Base-by-base conservation (phyloP, 108 stramenopile genomes). In the Cyclostephanos invisitatus region DNA sequence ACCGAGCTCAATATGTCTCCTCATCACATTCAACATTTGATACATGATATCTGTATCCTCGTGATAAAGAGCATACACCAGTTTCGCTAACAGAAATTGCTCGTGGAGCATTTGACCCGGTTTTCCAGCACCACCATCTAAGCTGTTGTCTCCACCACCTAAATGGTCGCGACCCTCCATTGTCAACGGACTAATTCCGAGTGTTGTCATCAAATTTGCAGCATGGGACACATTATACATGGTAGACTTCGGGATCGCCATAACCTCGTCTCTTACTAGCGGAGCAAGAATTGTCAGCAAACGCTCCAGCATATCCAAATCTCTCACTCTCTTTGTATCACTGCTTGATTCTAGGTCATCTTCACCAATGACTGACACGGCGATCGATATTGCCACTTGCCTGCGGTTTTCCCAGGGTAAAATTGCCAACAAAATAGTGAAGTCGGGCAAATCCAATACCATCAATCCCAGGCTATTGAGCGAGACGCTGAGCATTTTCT, bases 361-460 rank as follows among this genome's bases (percentile, higher is more conserved):
- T 20, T 76, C 64, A 40, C 82, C 72, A 62, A 71, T 86, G 12
- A 85, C 84, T 22, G 85, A 83, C 46, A 86, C 74, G 11, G 96
- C 68, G 82, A 98, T 78, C 15, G 78, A 81, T 51, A 86, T 54
- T 1, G 93, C 93, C 28, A 98, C 90, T 70, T 87, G 72, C 29
- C 86, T 85, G 11, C 93, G 89, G 66, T 90, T 92, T 46, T 85
- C 81, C 96, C 96, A 97, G 0, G 97, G 97, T 72, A 99, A 82
- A 68, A 94, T 92, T 27, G 85, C 74, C 78, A 98, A 73, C 46
- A 98, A 72, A 29, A 86, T 78, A 2, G 90, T 75, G 75, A 91
- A 99, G 51, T 87, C 85, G 0, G 86, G 80, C 64, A 98, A 85
- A 22, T 89, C 83, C 67, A 99, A 82, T 18, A 97, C 93, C 37